Evolutionary conservation across 2,329 filamentous ascomycete species (phyloP).

Genomic region (Verticillium tricorpus): DNA sequence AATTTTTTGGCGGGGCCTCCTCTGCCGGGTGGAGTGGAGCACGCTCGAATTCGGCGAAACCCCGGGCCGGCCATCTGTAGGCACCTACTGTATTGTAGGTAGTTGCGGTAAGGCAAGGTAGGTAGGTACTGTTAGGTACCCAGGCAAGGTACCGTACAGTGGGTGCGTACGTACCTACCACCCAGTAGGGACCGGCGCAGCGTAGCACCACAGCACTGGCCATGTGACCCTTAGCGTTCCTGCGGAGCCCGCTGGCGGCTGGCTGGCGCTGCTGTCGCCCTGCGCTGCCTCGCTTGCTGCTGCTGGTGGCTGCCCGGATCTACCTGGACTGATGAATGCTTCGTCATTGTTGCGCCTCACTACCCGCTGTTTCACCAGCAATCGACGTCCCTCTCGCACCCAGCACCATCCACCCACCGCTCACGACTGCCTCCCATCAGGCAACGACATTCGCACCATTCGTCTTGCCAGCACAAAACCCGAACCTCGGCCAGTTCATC

Average conservation of each 20-base stretch:
- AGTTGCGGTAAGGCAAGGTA: too few relatives aligned
- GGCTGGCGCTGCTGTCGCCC: not conserved
- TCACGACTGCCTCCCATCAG: not conserved
- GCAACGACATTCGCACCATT: not conserved
- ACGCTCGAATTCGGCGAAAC: not conserved
- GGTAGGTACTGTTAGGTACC: too few relatives aligned
- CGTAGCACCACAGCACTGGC: constrained; percentile 7
- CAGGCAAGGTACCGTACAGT: not conserved
- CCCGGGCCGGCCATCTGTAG: not conserved
- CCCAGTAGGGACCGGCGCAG: not conserved
- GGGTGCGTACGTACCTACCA: too few relatives aligned
- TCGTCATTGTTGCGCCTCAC: constrained; percentile 23
- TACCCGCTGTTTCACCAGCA: constrained; percentile 5
- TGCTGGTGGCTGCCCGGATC: not conserved
- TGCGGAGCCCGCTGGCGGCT: not conserved
- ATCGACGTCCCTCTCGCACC: not conserved
- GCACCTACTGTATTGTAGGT: too few relatives aligned
- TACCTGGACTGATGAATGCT: constrained; percentile 8
- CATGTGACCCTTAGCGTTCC: constrained; percentile 1
- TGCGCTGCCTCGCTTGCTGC: not conserved
- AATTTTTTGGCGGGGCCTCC: constrained; percentile 16
- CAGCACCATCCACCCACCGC: not conserved
- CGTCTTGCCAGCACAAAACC: not conserved
- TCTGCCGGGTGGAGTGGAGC: not conserved
- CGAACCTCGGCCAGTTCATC: not conserved